These are phyloP conservation scores for Glycine soja DNA, from an alignment of 306 rosid genomes.

Conservation along the genomic window DNA sequence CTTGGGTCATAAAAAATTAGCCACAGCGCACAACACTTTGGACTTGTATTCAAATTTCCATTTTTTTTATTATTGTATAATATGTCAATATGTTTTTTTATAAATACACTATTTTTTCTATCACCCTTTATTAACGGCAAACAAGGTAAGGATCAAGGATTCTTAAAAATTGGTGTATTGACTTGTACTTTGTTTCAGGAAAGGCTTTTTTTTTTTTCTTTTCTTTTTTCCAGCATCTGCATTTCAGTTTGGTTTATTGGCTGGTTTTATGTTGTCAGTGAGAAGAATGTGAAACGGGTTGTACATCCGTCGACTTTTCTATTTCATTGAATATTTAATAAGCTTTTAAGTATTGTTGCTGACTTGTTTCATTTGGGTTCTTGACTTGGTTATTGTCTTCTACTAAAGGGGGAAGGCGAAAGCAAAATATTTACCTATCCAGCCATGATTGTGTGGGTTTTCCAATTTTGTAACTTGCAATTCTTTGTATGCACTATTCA, in stretches of 20 bases:
- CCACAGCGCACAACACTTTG: neutral
- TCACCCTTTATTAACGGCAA: too few relatives aligned
- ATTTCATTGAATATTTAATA: neutral
- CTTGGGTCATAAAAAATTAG: neutral
- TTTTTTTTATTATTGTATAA: slow-evolving; percentile 2
- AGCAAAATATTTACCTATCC: neutral
- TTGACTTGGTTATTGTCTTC: neutral
- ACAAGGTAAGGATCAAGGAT: too few relatives aligned
- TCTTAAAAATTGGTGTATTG: neutral
- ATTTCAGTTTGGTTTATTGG: neutral
- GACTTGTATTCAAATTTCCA: neutral
- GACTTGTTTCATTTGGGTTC: slow-evolving; percentile 10
- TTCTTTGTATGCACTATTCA: slow-evolving; percentile 27
- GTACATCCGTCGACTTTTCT: neutral
- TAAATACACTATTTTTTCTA: too few relatives aligned
- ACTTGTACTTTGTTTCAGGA: slow-evolving; percentile 13
- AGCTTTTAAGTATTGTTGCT: neutral
- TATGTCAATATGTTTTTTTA: too few relatives aligned
- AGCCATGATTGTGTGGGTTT: neutral
- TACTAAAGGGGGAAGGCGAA: neutral
- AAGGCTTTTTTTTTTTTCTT: neutral
- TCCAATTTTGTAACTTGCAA: neutral
- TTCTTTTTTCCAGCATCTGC: neutral
- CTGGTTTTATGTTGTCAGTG: slow-evolving; percentile 8
- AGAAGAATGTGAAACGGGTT: slow-evolving; percentile 1